Evolutionary conservation across 345 rosid genomes (phyloP), one percentile per base, ranked within the genome.

Genomic region (Salix suchowensis): DNA sequence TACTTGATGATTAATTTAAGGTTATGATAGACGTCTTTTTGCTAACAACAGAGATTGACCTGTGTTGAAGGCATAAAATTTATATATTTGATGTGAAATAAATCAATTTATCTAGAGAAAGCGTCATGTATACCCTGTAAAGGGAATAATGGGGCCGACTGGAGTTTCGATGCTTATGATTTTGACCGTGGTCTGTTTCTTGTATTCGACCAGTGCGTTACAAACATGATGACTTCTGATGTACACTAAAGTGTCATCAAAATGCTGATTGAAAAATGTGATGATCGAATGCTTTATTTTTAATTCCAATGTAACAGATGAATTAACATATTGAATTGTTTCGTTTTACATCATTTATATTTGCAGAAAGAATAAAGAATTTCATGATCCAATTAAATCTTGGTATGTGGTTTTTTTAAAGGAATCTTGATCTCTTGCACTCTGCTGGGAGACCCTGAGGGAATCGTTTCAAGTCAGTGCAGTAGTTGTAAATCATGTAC

Each of bases 401-500:
- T 55, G 23, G 10, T 3, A 11, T n/a, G 2, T 55, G 10, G 14
- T 9, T 55, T 55, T 26, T 1, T 58, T 26, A 23, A 9, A n/a
- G 13, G 40, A 74, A 44, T 64, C 76, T 64, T 30, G 76, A 74
- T 74, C 70, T 37, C 69, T 44, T 74, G 76, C 70, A 64, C 1
- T 74, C 76, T 11, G 70, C 2, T 1, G 76, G 76, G 24, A 74
- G 60, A 12, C 61, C 76, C 58, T 74, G 60, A 28, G 76, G 21
- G 28, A 74, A 74, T 2, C 76, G 26, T 40, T 64, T 74, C 13
- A 24, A 42, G 69, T 74, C 69, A 2, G 44, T 26, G 76, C 76
- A 74, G 40, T 74, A 74, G 68, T 74, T 74, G 68, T 74, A 74
- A 4, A 74, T 64, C 76, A 74, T 74, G 58, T 28, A 62, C 61